Base-by-base conservation (phyloP, 2,329 filamentous ascomycete genomes). In the Sporothrix pallida region DNA sequence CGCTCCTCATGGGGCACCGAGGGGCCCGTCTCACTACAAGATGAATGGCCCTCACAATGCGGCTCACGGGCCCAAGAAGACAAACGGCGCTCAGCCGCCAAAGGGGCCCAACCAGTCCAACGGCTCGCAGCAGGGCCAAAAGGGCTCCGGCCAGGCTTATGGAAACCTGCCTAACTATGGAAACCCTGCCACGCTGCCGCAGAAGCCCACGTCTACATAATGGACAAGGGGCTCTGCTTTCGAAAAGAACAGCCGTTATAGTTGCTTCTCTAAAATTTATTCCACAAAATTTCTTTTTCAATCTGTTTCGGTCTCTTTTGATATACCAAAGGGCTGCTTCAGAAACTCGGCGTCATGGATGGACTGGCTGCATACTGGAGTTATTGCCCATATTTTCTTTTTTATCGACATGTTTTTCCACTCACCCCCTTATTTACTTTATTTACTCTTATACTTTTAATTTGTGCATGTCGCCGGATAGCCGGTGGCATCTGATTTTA, bases 131-230 rank as follows among this genome's bases (percentile, higher is more conserved):
- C 82, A 82, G 82, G 63, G 79, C 79, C 71, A 75, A 31, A 72
- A 54, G n/a, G 58, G 71, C 63, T 46, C 75, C 72, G 69, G 77
- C 44, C 86, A 86, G 77, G 79, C 84, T 6, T 89, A 85, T 77
- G 85, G 83, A 75, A 86, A 88, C 77, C 81, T 90, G 76, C 87
- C 87, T 60, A 85, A 83, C 74, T 90, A 89, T 77, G 88, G 88
- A 76, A 90, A 90, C 79, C 87, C 87, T 74, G 87, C 88, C 46
- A 87, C 86, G 46, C 79, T 90, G 79, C 88, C 88, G 74, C 88
- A 89, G 79, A 89, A 89, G 81, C 88, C 88, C 2, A 73, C 74
- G 74, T 82, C 86, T 48, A 84, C 84, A 74, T 80, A 79, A 70
- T 31, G 50, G 3, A 17, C 26, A 31, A 13, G n/a, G 17, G n/a